Base-by-base conservation (phyloP, 2,329 filamentous ascomycete genomes). In the Sclerotinia minor region DNA sequence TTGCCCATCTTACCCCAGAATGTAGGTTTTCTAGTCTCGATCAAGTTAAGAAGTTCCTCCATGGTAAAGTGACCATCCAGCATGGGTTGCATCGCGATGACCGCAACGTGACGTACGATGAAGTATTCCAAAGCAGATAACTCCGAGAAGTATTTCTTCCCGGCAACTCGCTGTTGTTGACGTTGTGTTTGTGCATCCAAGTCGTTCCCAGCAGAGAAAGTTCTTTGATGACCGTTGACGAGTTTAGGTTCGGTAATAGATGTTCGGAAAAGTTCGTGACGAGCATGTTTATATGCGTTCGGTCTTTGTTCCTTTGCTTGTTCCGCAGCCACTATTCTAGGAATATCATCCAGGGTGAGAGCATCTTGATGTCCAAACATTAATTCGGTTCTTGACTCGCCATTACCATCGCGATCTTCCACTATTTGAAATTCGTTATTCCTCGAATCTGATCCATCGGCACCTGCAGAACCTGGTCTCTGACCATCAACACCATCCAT, bases 1-100 rank as follows among this genome's bases (percentile, higher is more conserved):
- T 97, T 97, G 71, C 94, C 94, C 71, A 99, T 94, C 75, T 97
- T 97, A 78, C 94, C 95, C 95, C 95, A 99, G 80, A 99, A 97
- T 0, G 92, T 98, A 32, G 92, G 88, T 73, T 97, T 96, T 76
- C 92, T 89, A 2, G 92, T 92, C 79, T 99, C 95, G 70, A 99
- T 98, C 61, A 99, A 87, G 70, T 92, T 88, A 19, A 98, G 85
- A 1, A 99, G 83, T 76, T 99, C 95, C 72, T 98, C 95, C 68
- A 98, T 85, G n/a, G 90, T 91, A 79, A 98, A 98, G 73, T 96
- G 89, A 4, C 89, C 88, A 74, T 96, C 93, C 6, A 99, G 84
- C 78, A 98, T 84, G 8, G 95, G 93, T 72, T 97, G 92, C 89
- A 99, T 96, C 0, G 92, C 94, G 69, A 99, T 83, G 7, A 99